phyloP scores from a whole-genome alignment of 305 asterid genomes.

The Solanum hybrid region DNA sequence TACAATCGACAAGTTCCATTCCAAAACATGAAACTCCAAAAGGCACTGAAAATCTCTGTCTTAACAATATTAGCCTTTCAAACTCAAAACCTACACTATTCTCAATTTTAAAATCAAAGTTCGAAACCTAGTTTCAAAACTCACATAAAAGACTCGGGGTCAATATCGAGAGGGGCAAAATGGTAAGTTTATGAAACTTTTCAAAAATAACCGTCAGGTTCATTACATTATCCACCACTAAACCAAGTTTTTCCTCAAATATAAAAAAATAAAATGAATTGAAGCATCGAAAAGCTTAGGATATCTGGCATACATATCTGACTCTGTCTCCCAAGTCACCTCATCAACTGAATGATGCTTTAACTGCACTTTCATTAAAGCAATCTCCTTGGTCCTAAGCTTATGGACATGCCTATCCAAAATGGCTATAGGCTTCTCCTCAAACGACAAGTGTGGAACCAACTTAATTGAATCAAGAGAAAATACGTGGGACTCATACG shows the following conservation, averaged over 20 bases:
- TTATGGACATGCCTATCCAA: background rate
- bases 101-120: background rate
- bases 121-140: background rate
- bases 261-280: no score
- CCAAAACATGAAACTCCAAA: background rate
- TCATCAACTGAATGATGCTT: background rate
- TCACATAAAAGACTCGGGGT: background rate
- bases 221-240: background rate
- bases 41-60: background rate
- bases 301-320: background rate
- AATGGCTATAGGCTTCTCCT: background rate
- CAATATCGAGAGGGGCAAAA: background rate
- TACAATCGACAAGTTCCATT: background rate
- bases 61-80: background rate
- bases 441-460: background rate
- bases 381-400: background rate
- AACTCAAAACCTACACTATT: background rate
- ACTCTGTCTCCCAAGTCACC: background rate
- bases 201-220: background rate
- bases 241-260: background rate
- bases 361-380: background rate
- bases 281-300: background rate
- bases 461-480: background rate
- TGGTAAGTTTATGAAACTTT: background rate
- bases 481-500: background rate